phyloP scores from a whole-genome alignment of 768 basidiomycete genomes.

The Mycena capillaripes region DNA sequence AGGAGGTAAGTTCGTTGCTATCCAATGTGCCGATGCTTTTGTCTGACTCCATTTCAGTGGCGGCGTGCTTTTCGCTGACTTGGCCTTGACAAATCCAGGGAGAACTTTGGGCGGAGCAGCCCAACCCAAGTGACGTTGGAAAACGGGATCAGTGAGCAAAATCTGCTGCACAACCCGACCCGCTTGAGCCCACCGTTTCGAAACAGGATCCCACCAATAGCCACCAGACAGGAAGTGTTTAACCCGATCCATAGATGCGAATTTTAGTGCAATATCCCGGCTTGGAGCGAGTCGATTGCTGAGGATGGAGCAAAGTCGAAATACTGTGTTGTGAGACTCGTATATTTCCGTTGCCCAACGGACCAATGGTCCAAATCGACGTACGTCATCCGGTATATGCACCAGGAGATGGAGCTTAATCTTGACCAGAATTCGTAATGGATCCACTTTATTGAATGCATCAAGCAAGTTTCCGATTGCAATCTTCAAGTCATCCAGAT shows the following conservation, averaged over 20 bases:
- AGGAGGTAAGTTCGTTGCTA: background rate
- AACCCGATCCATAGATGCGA: slow-evolving; percentile 44
- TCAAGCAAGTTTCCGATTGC: slow-evolving; percentile 53
- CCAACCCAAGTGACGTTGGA: slow-evolving; percentile 40
- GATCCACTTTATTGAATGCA: slow-evolving; percentile 46
- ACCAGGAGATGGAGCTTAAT: slow-evolving; percentile 51
- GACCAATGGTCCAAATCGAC: slow-evolving; percentile 49
- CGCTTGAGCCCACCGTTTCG: slow-evolving; percentile 23
- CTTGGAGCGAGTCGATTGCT: slow-evolving; percentile 55
- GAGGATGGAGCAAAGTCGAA: slow-evolving; percentile 49
- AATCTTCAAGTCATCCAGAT: slow-evolving; percentile 39
- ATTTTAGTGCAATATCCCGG: slow-evolving; percentile 46
- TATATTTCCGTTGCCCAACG: slow-evolving; percentile 52
- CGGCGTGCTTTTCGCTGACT: background rate
- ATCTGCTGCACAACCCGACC: background rate
- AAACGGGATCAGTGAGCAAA: background rate
- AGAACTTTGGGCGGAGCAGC: background rate
- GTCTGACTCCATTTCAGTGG: background rate
- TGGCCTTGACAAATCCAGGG: background rate
- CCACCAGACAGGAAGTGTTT: slow-evolving; percentile 52
- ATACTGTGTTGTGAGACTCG: slow-evolving; percentile 57
- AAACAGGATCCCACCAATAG: slow-evolving; percentile 42
- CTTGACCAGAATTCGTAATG: slow-evolving; percentile 48
- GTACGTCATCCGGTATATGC: slow-evolving; percentile 46
- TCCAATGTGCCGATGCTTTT: background rate